Percentiles rank a stretch among this genome's conserved stretches.
Conservation (phyloP, 2,329 filamentous ascomycete species). For the Exophiala alcalophila region DNA sequence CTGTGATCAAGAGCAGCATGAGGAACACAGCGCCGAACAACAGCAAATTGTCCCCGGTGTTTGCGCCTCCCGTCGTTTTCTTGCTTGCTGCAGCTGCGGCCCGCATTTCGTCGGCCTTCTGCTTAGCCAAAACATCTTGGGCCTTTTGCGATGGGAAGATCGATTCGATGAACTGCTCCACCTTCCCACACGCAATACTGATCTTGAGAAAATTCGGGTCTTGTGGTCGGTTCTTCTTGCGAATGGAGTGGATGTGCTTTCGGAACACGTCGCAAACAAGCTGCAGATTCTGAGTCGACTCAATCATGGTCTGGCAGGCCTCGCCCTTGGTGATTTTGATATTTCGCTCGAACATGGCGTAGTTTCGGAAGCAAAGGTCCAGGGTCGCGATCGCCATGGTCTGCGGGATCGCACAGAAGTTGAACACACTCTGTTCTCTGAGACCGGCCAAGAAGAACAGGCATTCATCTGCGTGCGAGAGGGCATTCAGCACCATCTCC, state of each 20-base stretch:
- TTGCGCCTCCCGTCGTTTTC: slow-evolving; percentile 49
- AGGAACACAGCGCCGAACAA: slow-evolving; percentile 65
- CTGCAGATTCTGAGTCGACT: slow-evolving; percentile 86
- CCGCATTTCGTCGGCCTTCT: slow-evolving; percentile 42
- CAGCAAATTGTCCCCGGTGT: slow-evolving; percentile 56
- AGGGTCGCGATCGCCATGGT: slow-evolving; percentile 95
- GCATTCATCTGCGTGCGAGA: slow-evolving; percentile 85
- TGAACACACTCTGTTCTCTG: slow-evolving; percentile 95
- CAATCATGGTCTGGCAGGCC: slow-evolving; percentile 85
- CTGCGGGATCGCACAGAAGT: slow-evolving; percentile 97
- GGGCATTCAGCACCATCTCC: slow-evolving; percentile 88
- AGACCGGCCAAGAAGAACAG: slow-evolving; percentile 97
- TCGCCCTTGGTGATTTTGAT: slow-evolving; percentile 96
- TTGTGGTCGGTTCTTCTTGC: slow-evolving; percentile 87
- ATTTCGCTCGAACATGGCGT: slow-evolving; percentile 77
- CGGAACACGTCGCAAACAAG: slow-evolving; percentile 80
- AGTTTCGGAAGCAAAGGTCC: slow-evolving; percentile 89
- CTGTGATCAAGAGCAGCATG: slow-evolving; percentile 69
- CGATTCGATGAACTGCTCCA: slow-evolving; percentile 67
- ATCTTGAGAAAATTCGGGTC: slow-evolving; percentile 93
- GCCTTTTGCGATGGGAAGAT: slow-evolving; percentile 84
- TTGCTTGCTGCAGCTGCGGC: slow-evolving; percentile 39
- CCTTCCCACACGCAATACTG: slow-evolving; percentile 83
- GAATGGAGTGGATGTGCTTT: slow-evolving; percentile 73
- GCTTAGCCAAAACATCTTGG: slow-evolving; percentile 49